A percentile compares a stretch with the other conserved stretches of the same genome.
Evolutionary conservation across 78 protist genomes (phyloP).

Genomic region (Dictyostelium firmibasis): DNA sequence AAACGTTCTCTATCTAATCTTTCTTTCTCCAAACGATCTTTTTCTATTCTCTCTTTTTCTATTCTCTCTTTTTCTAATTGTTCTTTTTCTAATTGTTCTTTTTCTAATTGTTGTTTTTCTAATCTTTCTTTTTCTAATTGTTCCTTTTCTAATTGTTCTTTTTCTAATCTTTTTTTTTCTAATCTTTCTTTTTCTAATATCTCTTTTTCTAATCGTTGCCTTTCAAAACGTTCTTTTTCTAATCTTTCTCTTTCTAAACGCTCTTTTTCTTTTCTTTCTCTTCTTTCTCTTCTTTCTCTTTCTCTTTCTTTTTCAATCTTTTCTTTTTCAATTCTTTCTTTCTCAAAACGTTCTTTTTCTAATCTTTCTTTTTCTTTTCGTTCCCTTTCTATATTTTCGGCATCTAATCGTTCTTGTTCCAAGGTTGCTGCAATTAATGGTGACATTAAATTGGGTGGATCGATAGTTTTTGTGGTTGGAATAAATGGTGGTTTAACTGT

Average conservation of each 20-base stretch:
- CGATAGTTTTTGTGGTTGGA: background rate
- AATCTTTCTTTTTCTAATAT: background rate
- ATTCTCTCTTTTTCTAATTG: background rate
- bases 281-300: background rate
- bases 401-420: background rate
- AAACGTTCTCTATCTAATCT: background rate
- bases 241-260: background rate
- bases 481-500: background rate
- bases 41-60: background rate
- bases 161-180: background rate
- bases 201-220: background rate
- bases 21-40: background rate
- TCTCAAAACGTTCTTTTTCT: background rate
- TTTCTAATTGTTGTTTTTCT: background rate
- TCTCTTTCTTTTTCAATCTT: background rate
- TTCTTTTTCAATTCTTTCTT: background rate
- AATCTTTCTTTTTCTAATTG: background rate
- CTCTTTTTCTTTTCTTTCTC: background rate
- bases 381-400: background rate
- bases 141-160: background rate
- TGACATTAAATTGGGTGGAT: conserved; percentile 10
- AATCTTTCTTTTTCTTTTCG: background rate
- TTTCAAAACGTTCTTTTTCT: background rate
- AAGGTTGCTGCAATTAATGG: background rate
- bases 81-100: background rate